phyloP scores from a whole-genome alignment of 352 stramenopile species.

The Phytopythium vexans region DNA sequence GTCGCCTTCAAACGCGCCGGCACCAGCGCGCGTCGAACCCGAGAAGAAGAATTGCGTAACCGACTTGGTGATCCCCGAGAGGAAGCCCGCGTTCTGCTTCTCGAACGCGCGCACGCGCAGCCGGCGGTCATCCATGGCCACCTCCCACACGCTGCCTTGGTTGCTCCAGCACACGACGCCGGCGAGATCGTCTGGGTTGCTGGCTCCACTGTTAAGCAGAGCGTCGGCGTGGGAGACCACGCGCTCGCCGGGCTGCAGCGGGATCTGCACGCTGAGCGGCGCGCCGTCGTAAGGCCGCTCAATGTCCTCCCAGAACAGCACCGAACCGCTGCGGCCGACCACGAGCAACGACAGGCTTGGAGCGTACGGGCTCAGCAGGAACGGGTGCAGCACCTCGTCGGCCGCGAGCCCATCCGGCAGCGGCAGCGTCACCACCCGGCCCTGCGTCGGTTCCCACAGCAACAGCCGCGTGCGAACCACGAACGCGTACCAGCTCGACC shows the following conservation, averaged over 20 bases:
- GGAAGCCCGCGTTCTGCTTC: slow-evolving; percentile 58
- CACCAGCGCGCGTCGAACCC: slow-evolving; percentile 21
- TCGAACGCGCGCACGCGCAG: slow-evolving; percentile 75
- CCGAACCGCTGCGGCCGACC: slow-evolving; percentile 52
- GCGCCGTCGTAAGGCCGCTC: slow-evolving; percentile 74
- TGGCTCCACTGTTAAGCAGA: slow-evolving; percentile 8
- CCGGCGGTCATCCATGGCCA: slow-evolving; percentile 75
- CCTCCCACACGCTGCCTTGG: slow-evolving; percentile 73
- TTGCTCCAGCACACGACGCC: slow-evolving; percentile 82
- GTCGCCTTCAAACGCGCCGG: slow-evolving; percentile 30
- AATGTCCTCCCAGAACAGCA: slow-evolving; percentile 84
- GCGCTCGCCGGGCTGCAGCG: slow-evolving; percentile 42
- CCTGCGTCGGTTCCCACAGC: slow-evolving; percentile 59
- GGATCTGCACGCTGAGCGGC: slow-evolving; percentile 77
- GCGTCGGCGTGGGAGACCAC: slow-evolving; percentile 49
- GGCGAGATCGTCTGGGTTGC: slow-evolving; percentile 20
- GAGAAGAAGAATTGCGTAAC: slow-evolving; percentile 80
- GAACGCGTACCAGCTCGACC: slow-evolving; percentile 57
- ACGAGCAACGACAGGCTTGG: slow-evolving; percentile 69
- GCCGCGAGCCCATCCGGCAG: slow-evolving; percentile 53
- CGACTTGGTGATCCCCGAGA: slow-evolving; percentile 67
- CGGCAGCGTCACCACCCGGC: slow-evolving; percentile 41
- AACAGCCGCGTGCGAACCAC: slow-evolving; percentile 54
- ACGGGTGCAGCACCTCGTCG: slow-evolving; percentile 51
- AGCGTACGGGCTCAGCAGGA: slow-evolving; percentile 64